phyloP scores from a whole-genome alignment of 495 filamentous ascomycete species.

The Corynascus novoguineensis region DNA sequence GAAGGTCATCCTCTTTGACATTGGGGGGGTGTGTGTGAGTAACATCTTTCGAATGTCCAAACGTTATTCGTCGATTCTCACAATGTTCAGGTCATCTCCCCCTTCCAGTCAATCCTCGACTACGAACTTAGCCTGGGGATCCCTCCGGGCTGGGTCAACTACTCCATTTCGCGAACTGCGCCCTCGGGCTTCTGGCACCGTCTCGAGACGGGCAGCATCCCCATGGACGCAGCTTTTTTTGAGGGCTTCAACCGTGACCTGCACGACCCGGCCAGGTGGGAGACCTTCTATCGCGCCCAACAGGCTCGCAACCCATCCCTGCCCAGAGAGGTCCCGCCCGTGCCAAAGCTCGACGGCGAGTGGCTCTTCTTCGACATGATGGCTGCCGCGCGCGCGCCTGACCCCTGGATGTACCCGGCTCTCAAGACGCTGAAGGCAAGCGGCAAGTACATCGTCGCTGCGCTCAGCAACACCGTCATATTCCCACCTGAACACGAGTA shows the following conservation, averaged over 20 bases:
- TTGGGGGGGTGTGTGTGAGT: constrained; percentile 93
- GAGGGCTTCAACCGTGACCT: constrained; percentile 70
- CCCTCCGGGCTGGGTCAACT: constrained; percentile 84
- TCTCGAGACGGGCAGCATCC: constrained; percentile 70
- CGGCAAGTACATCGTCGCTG: constrained; percentile 67
- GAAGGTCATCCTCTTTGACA: constrained; percentile 86
- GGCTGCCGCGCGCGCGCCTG: constrained; percentile 59
- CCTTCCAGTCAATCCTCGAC: constrained; percentile 85
- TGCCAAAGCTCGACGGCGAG: constrained; percentile 73
- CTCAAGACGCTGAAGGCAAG: constrained; percentile 60
- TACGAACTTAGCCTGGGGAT: constrained; percentile 74
- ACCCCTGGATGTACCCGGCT: constrained; percentile 84
- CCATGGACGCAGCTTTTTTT: constrained; percentile 70
- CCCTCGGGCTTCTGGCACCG: constrained; percentile 86
- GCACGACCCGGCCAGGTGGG: constrained; percentile 59
- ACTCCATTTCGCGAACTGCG: constrained; percentile 69
- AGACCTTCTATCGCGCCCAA: constrained; percentile 37
- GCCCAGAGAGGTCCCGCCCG: constrained; percentile 47
- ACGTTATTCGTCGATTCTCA: constrained; percentile 9
- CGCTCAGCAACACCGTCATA: constrained; percentile 81
- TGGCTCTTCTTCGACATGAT: constrained; percentile 93
- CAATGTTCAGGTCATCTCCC: constrained; percentile 68
- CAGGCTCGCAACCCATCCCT: constrained; percentile 32
- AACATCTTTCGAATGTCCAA: background rate
- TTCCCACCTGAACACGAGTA: constrained; percentile 66